Evolutionary conservation across 169 alveolate species (phyloP), one percentile per base, ranked within the genome.

Genomic region (Cryptosporidium andersoni): DNA sequence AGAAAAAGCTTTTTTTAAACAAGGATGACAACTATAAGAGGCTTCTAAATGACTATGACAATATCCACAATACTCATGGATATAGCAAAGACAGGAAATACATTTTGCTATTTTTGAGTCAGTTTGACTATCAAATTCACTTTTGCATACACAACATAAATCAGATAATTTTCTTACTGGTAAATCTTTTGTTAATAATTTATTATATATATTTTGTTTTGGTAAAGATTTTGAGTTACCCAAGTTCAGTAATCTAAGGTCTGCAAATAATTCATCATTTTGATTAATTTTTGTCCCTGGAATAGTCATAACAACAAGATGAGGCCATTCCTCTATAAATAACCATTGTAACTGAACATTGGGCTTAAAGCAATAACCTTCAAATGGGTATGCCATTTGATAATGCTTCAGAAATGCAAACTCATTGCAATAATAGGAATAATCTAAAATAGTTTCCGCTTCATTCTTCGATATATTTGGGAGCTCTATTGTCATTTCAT

Each of bases 311-410:
- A 74, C 85, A 55, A 74, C 85, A 4, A 74, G 62, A 58, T 74
- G 85, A 1, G 85, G 85, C 85, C 85, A 74, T 43, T 74, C 12
- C 42, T 74, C 68, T 14, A 74, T 74, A 58, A 48, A 74, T 34
- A 74, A 60, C 85, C 85, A 74, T 34, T 58, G 55, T 74, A 74
- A 58, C n/a, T 74, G 85, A 58, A 68, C 60, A 39, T 74, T 74
- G 12, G 85, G 67, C 16, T 40, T 74, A 25, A 74, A 25, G 36
- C 37, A 25, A 14, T 58, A 34, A 60, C 60, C 68, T 58, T 74
- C 85, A 42, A 74, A 74, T 39, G 85, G 85, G 49, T 55, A 74
- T 16, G 85, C 74, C 9, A 74, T 55, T 16, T 48, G 40, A 47
- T 68, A 74, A 74, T 74, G 67, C 48, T 58, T 74, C 60, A 74